These are phyloP conservation scores for Mycotypha africana DNA, from an alignment of 371 early-diverging fungal genomes.

Conservation along the genomic window DNA sequence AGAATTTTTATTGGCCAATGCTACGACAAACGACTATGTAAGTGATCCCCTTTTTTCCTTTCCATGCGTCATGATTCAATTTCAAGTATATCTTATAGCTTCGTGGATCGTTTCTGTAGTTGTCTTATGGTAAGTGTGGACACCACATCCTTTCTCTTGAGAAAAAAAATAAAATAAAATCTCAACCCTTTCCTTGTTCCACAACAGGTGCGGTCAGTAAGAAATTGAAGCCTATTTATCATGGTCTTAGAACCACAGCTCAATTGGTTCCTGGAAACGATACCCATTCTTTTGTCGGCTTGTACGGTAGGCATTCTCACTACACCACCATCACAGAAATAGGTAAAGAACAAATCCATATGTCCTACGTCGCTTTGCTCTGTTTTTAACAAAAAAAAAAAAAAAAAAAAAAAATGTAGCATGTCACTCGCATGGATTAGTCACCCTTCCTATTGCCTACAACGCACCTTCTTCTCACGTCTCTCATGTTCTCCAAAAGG, in stretches of 20 bases:
- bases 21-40: too few relatives aligned
- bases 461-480: conserved; percentile 23
- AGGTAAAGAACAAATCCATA: conserved; percentile 13
- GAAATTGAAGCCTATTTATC: conserved; percentile 14
- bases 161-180: too few relatives aligned
- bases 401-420: conserved; percentile 13
- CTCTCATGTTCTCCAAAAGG: conserved; percentile 21
- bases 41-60: too few relatives aligned
- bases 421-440: conserved; percentile 31
- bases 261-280: conserved; percentile 37
- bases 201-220: conserved; percentile 18
- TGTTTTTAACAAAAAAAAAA: too few relatives aligned
- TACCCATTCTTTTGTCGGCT: conserved; percentile 44
- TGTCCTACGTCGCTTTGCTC: not conserved
- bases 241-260: conserved; percentile 23
- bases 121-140: conserved; percentile 30
- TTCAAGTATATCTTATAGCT: too few relatives aligned
- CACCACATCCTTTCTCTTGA: too few relatives aligned
- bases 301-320: conserved; percentile 40
- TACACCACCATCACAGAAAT: conserved; percentile 31
- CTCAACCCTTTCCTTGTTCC: not conserved
- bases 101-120: conserved; percentile 16
- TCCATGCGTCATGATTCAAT: too few relatives aligned
- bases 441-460: conserved; percentile 40
- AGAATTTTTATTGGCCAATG: too few relatives aligned